Percentiles rank a stretch among this genome's conserved stretches.
Conservation (phyloP, 805 yeast genomes). For the Monosporozyma siamensis region DNA sequence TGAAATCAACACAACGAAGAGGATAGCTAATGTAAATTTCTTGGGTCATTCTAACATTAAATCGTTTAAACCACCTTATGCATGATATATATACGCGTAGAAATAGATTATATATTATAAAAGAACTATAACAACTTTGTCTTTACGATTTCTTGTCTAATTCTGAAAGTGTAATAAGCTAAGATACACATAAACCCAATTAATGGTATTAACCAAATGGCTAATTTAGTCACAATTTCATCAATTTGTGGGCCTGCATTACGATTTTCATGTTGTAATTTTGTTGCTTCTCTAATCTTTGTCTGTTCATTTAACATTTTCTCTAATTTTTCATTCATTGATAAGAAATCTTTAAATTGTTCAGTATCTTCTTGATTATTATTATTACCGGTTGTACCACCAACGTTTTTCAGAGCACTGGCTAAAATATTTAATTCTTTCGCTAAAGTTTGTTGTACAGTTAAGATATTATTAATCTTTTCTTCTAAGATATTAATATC, state of each 20-base stretch:
- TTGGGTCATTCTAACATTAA: constrained; percentile 37
- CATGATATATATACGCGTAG: too few species aligned
- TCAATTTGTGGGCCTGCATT: constrained; percentile 25
- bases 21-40: constrained; percentile 42
- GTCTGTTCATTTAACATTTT: constrained; percentile 24
- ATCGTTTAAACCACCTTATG: constrained; percentile 38
- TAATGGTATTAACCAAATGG: constrained; percentile 29
- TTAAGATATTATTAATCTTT: constrained; percentile 18
- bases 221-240: constrained; percentile 25
- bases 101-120: background rate
- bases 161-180: constrained; percentile 31
- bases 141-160: constrained; percentile 31
- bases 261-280: constrained; percentile 5
- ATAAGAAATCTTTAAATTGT: constrained; percentile 23
- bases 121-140: constrained; percentile 23
- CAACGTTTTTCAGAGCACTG: constrained; percentile 1
- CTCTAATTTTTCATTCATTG: constrained; percentile 27
- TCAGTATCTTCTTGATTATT: constrained; percentile 6
- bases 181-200: constrained; percentile 25
- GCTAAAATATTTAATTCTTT: constrained; percentile 17
- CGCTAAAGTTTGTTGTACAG: constrained; percentile 17
- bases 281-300: constrained; percentile 21
- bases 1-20: constrained; percentile 36
- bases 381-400: background rate
- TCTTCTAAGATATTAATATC: constrained; percentile 24